Percentiles rank a stretch among this genome's conserved stretches.
phyloP scores from a whole-genome alignment of 2,329 filamentous ascomycete species.

The Pezicula radicicola region DNA sequence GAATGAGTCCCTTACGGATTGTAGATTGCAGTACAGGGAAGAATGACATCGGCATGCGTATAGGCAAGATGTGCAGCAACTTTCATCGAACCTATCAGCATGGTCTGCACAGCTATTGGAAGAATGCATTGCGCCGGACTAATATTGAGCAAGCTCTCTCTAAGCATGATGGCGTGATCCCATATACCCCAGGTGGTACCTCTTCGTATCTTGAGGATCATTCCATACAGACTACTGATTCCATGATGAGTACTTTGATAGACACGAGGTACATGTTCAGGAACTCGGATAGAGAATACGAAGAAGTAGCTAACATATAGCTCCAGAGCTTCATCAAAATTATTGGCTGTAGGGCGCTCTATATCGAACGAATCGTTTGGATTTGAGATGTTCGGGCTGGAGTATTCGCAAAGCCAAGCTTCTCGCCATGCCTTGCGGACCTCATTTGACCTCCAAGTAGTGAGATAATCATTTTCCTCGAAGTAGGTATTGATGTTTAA shows the following conservation, averaged over 20 bases:
- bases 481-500: slow-evolving; percentile 47
- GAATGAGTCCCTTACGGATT: slow-evolving; percentile 36
- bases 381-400: slow-evolving; percentile 29
- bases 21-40: slow-evolving; percentile 51
- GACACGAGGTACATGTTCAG: slow-evolving; percentile 49
- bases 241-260: slow-evolving; percentile 57
- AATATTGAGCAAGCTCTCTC: slow-evolving; percentile 44
- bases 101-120: slow-evolving; percentile 38
- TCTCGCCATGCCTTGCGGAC: slow-evolving; percentile 42
- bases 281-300: slow-evolving; percentile 55
- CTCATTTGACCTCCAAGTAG: slow-evolving; percentile 41
- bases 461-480: slow-evolving; percentile 43
- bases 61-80: slow-evolving; percentile 38
- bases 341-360: slow-evolving; percentile 29
- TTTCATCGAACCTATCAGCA: slow-evolving; percentile 36
- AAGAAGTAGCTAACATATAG: slow-evolving; percentile 41
- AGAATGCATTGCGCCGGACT: slow-evolving; percentile 39
- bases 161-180: slow-evolving; percentile 56
- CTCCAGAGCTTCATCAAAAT: slow-evolving; percentile 29
- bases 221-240: slow-evolving; percentile 51
- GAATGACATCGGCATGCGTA: slow-evolving; percentile 50
- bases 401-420: slow-evolving; percentile 42
- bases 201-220: slow-evolving; percentile 53
- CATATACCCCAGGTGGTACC: slow-evolving; percentile 53
- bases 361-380: slow-evolving; percentile 25